A percentile compares a stretch with the other conserved stretches of the same genome.
These are phyloP conservation scores for Ogataea populi-albae DNA, from an alignment of 805 yeast genomes.

Conservation along the genomic window DNA sequence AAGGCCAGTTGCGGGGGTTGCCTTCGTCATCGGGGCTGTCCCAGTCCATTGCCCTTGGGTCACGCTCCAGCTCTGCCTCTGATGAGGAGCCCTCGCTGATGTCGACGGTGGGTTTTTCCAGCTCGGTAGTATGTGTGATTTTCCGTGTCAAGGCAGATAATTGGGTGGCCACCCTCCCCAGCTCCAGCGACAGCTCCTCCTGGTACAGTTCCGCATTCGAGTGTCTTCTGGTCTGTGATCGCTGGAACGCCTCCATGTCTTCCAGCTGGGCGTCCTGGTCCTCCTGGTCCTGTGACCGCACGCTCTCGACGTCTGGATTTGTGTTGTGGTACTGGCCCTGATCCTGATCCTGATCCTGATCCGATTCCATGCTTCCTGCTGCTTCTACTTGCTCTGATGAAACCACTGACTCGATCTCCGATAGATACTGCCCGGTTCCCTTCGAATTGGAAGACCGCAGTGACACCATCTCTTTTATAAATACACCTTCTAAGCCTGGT, in stretches of 20 bases:
- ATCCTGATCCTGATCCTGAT: too few relatives aligned
- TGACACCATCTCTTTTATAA: too few relatives aligned
- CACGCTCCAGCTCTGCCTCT: conserved; percentile 28
- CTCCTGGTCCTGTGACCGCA: too few relatives aligned
- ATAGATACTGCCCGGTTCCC: too few relatives aligned
- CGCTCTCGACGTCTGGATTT: too few relatives aligned
- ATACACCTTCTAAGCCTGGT: too few relatives aligned
- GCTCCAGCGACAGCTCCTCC: conserved; percentile 23
- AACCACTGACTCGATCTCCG: too few relatives aligned
- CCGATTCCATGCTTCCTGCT: too few relatives aligned
- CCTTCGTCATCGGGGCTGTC: conserved; percentile 60
- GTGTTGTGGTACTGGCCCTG: too few relatives aligned
- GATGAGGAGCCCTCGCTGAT: too few relatives aligned
- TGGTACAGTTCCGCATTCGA: conserved; percentile 19
- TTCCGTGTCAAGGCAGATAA: conserved; percentile 20
- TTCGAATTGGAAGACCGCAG: too few relatives aligned
- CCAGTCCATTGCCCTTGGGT: conserved; percentile 49
- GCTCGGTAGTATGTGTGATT: conserved; percentile 9
- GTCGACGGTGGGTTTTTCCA: conserved; percentile 8
- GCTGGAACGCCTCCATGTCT: conserved; percentile 11
- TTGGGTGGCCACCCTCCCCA: conserved; percentile 20
- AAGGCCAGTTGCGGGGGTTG: conserved; percentile 70
- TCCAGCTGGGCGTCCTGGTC: conserved; percentile 5
- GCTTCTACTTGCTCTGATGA: too few relatives aligned
- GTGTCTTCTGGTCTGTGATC: conserved; percentile 8